phyloP scores from a whole-genome alignment of 2,329 filamentous ascomycete species.

The Pseudogymnoascus sp. region DNA sequence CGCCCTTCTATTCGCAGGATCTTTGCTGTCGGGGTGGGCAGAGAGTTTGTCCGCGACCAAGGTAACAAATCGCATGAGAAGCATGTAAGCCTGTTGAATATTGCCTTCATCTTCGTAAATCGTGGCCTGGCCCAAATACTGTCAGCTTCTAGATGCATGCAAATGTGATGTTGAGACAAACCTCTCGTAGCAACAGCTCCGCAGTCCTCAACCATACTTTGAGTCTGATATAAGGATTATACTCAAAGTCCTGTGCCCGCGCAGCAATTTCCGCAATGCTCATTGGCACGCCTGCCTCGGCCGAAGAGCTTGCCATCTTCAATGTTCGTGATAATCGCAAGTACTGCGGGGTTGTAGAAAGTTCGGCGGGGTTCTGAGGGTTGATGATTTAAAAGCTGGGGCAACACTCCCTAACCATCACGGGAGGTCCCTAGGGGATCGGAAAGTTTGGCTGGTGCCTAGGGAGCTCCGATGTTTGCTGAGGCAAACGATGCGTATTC shows the following conservation, averaged over 20 bases:
- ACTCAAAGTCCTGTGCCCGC: conserved; percentile 73
- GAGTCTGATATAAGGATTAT: conserved; percentile 68
- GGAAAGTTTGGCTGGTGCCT: not conserved
- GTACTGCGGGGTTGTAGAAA: not conserved
- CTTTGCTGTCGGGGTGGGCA: conserved; percentile 67
- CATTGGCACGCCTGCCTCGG: conserved; percentile 43
- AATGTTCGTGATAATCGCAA: not conserved
- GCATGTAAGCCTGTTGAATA: conserved; percentile 78
- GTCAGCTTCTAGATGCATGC: conserved; percentile 15
- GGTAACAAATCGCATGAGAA: conserved; percentile 81
- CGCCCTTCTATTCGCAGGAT: conserved; percentile 49
- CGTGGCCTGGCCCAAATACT: conserved; percentile 51
- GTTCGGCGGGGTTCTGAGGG: not conserved
- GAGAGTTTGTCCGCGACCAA: conserved; percentile 72
- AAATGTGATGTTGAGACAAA: not conserved
- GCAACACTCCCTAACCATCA: conserved; percentile 2
- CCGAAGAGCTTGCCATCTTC: conserved; percentile 25
- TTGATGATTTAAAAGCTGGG: not conserved
- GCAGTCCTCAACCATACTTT: conserved; percentile 78
- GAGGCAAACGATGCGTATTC: not conserved
- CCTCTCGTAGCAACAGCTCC: conserved; percentile 69
- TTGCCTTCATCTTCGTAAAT: conserved; percentile 84
- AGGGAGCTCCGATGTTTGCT: not conserved
- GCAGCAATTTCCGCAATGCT: conserved; percentile 70
- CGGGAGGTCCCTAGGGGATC: not conserved